phyloP scores from a whole-genome alignment of 2,329 filamentous ascomycete species.

The Colletotrichum horii region DNA sequence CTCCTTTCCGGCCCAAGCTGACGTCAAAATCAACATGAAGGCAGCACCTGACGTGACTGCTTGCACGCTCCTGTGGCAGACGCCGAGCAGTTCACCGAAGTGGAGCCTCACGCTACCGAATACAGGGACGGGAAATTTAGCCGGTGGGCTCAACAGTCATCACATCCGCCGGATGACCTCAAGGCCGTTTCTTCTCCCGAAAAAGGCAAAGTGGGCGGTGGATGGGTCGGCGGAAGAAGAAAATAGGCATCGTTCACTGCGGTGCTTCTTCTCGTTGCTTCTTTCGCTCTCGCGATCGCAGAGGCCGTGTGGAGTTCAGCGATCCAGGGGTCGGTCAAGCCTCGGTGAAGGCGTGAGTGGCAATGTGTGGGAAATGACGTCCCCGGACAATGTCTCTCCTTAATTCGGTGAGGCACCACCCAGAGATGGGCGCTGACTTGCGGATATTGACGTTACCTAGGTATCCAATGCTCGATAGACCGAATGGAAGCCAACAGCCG shows the following conservation, averaged over 20 bases:
- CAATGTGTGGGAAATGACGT: background rate
- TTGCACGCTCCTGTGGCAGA: background rate
- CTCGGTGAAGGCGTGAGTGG: background rate
- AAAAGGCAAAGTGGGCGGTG: background rate
- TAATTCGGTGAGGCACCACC: conserved; percentile 3
- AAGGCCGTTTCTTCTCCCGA: background rate
- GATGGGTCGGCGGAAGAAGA: background rate
- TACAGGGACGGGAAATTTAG: background rate
- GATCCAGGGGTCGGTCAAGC: background rate
- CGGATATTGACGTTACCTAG: background rate
- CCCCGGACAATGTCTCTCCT: background rate
- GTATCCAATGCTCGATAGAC: background rate
- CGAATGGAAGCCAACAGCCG: background rate
- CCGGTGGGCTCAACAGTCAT: background rate
- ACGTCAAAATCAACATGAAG: background rate
- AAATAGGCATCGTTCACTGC: background rate
- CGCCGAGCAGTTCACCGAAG: background rate
- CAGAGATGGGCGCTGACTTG: background rate
- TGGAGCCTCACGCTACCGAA: background rate
- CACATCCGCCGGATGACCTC: background rate
- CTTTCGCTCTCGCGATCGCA: background rate
- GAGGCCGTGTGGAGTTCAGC: background rate
- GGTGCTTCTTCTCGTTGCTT: background rate
- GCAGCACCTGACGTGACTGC: background rate
- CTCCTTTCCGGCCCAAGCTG: background rate